Conservation (phyloP, 1,284 basidiomycete species). For the Mycena citricolor region DNA sequence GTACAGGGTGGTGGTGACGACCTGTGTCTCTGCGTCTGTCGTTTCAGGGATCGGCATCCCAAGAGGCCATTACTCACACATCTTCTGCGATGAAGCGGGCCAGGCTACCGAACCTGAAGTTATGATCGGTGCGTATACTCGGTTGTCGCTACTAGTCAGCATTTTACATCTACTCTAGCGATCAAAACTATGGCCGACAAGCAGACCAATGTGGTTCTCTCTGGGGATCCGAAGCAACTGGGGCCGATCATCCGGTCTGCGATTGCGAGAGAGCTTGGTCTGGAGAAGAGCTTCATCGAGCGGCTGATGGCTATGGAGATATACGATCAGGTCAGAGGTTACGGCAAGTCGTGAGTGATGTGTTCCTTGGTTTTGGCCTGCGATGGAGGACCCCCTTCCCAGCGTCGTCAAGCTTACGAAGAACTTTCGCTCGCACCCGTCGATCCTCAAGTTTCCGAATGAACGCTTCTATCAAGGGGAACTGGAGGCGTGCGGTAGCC, state of each 20-base stretch:
- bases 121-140: too few species aligned
- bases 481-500: conserved; percentile 44
- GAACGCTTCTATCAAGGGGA: conserved; percentile 53
- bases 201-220: conserved; percentile 54
- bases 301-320: conserved; percentile 50
- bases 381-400: conserved; percentile 13
- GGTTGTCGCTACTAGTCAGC: too few species aligned
- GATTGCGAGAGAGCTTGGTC: conserved; percentile 48
- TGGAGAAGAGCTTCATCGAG: conserved; percentile 57
- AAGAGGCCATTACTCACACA: conserved; percentile 58
- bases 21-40: conserved; percentile 60
- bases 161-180: too few species aligned
- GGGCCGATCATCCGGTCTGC: conserved; percentile 59
- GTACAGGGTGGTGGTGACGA: conserved; percentile 59
- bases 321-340: conserved; percentile 42
- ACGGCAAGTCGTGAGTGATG: too few species aligned
- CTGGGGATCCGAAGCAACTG: conserved; percentile 64
- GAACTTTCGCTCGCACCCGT: conserved; percentile 58
- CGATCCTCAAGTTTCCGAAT: conserved; percentile 59
- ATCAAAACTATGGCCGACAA: conserved; percentile 54
- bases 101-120: conserved; percentile 64
- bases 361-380: too few species aligned
- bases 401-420: conserved; percentile 52
- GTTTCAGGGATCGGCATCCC: conserved; percentile 54
- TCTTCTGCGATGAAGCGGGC: conserved; percentile 69